Evolutionary conservation across 805 yeast genomes (phyloP), one percentile per base, ranked within the genome.

Genomic region (Schwanniomyces occidentalis): DNA sequence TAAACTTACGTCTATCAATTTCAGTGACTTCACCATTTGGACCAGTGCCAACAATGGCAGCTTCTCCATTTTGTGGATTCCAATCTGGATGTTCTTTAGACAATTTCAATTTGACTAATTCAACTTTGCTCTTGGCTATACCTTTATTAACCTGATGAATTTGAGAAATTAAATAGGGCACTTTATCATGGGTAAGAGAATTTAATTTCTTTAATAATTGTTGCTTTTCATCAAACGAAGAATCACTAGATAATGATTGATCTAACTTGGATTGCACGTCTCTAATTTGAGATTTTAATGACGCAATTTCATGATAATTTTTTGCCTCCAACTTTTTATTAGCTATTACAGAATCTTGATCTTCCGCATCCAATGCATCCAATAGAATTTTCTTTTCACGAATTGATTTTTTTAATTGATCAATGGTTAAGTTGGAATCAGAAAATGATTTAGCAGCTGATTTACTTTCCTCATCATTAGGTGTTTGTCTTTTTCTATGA

Each of bases 11-110:
- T 40, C 85, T 75, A 54, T 90, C 97, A 9, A 78, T 62, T 16
- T 86, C 96, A 3, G 97, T 90, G 6, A 88, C 76, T 40, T 79
- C 78, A 19, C 97, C 97, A 51, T 83, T 79, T 30, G 88, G 83
- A 6, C 97, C 98, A 5, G 93, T 77, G 4, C 96, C 97, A 17
- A 71, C 68, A 31, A 83, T 72, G 9, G 63, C 65, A 1, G 56
- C 54, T 21, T 63, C 69, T 14, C 54, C 45, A 28, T 35, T 45
- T 15, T 56, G 58, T 0, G 73, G 70, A 24, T 47, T 48, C 60
- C 88, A 71, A 2, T 78, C 73, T 8, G 96, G 96, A 50, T 85
- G 75, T 43, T 77, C 78, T 46, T 73, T 76, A 31, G 67, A 71
- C 44, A 82, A 61, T 38, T 70, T 60, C 23, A 73, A 57, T 48